Evolutionary conservation across 2,329 filamentous ascomycete genomes (phyloP).

Genomic region (Colletotrichum liaoningense): DNA sequence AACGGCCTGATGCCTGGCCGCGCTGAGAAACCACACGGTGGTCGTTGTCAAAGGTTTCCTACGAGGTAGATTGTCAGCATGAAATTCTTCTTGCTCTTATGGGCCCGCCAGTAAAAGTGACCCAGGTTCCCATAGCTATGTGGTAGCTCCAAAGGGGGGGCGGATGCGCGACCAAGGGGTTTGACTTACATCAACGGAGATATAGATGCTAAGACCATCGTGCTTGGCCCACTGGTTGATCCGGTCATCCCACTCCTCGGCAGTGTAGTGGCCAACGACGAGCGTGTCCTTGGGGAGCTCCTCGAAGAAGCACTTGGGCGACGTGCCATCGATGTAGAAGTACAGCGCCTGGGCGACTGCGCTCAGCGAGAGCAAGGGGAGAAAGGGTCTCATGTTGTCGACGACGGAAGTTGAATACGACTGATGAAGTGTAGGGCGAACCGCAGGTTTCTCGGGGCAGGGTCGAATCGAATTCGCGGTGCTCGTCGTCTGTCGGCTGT

Average conservation of each 20-base stretch:
- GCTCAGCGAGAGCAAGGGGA: conserved; percentile 75
- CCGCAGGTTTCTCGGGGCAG: neutral
- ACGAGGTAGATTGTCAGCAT: conserved; percentile 25
- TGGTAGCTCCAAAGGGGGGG: neutral
- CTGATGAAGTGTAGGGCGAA: neutral
- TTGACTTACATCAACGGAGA: conserved; percentile 82
- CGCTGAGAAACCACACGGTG: conserved; percentile 94
- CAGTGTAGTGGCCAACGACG: conserved; percentile 91
- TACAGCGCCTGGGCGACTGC: conserved; percentile 83
- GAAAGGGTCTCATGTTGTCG: conserved; percentile 67
- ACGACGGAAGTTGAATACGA: neutral
- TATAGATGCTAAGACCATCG: conserved; percentile 83
- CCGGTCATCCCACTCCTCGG: conserved; percentile 84
- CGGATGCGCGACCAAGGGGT: neutral
- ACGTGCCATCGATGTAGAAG: conserved; percentile 91
- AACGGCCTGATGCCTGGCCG: conserved; percentile 80
- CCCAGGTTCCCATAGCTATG: neutral
- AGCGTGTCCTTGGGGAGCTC: conserved; percentile 97
- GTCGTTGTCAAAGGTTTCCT: conserved; percentile 97
- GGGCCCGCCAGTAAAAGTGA: neutral
- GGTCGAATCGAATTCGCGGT: conserved; percentile 1
- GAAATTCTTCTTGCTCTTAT: conserved; percentile 1
- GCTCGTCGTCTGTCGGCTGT: conserved; percentile 9
- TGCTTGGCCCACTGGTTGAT: conserved; percentile 77
- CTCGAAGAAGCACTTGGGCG: conserved; percentile 97